Conservation (phyloP, 441 rosid species). For the Omphalea diandra region DNA sequence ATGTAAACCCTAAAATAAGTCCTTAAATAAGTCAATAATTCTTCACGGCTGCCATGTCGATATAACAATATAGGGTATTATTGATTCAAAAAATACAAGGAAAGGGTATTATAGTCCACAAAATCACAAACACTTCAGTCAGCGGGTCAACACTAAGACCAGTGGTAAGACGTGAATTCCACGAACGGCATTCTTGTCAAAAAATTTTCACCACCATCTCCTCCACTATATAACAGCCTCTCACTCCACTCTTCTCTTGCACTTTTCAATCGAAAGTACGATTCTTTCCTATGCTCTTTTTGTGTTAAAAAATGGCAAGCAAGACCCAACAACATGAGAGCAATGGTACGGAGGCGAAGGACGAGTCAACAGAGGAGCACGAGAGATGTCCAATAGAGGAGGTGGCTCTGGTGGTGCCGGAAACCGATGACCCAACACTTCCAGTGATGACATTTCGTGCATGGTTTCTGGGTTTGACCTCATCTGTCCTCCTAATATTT, state of each 20-base stretch:
- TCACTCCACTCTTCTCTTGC: neutral
- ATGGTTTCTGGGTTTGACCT: conserved; percentile 75
- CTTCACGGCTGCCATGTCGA: neutral
- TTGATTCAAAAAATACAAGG: no score
- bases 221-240: conserved; percentile 5
- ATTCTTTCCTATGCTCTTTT: neutral
- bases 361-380: conserved; percentile 25
- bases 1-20: neutral
- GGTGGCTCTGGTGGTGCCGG: conserved; percentile 89
- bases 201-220: neutral
- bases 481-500: conserved; percentile 72
- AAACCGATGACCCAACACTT: conserved; percentile 80
- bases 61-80: no score
- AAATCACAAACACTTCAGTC: neutral
- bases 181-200: conserved; percentile 26
- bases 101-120: conserved; percentile 18
- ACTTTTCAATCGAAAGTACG: neutral
- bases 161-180: neutral
- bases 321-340: conserved; percentile 23
- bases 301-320: conserved; percentile 30
- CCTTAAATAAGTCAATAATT: conserved; percentile 8
- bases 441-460: conserved; percentile 96
- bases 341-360: conserved; percentile 32
- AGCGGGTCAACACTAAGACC: neutral
- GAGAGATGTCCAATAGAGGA: conserved; percentile 72